These are phyloP conservation scores for Podospora appendiculata DNA, from an alignment of 495 filamentous ascomycete genomes.

Conservation along the genomic window DNA sequence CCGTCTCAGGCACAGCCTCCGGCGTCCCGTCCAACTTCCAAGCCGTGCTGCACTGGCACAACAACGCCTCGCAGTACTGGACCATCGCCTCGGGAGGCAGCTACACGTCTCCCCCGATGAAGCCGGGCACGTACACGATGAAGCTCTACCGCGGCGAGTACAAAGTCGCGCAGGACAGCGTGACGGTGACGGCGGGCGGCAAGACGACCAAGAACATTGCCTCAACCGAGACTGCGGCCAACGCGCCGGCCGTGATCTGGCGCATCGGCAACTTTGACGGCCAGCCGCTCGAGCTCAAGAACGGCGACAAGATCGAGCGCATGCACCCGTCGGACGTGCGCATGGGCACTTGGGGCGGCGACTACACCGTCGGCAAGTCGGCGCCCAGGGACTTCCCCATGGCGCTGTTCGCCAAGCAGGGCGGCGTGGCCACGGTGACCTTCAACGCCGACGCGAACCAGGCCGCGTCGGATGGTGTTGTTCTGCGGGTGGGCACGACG, in stretches of 20 bases:
- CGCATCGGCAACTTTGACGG: conserved; percentile 53
- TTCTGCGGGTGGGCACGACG: conserved; percentile 42
- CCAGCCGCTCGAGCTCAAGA: conserved; percentile 48
- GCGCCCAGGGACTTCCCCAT: conserved; percentile 45
- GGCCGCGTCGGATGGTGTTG: background rate
- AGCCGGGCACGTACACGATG: conserved; percentile 55
- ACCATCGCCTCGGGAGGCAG: conserved; percentile 28
- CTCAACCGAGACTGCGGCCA: conserved; percentile 24
- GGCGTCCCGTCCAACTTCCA: conserved; percentile 37
- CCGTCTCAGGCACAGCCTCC: conserved; percentile 45
- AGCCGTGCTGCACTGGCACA: conserved; percentile 56
- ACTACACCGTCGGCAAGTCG: conserved; percentile 46
- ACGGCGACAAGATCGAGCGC: conserved; percentile 49
- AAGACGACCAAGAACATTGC: conserved; percentile 40
- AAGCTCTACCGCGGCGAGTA: conserved; percentile 52
- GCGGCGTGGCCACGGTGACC: conserved; percentile 45
- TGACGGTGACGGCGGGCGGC: conserved; percentile 40
- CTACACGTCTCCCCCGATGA: conserved; percentile 56
- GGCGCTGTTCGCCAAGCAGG: conserved; percentile 51
- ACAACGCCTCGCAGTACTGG: conserved; percentile 55
- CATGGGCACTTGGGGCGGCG: conserved; percentile 47
- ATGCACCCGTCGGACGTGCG: conserved; percentile 54
- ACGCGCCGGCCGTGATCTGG: conserved; percentile 41
- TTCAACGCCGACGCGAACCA: conserved; percentile 39
- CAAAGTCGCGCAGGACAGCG: conserved; percentile 35